Base-by-base conservation (phyloP, 805 yeast genomes). In the Metschnikowia continentalis region DNA sequence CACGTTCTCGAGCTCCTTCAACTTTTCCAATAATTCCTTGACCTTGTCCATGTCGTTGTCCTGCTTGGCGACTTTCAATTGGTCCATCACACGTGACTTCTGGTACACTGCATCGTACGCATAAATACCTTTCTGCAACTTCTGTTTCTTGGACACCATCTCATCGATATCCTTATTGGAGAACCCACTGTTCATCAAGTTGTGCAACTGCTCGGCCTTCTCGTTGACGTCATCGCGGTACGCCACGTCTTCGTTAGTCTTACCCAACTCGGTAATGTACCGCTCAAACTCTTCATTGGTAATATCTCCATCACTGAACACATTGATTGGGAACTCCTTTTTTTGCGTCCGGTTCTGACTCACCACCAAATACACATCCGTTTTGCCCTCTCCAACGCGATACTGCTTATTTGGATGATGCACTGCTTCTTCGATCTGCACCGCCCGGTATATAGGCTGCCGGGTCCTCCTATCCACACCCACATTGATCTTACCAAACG, bases 401-500 rank as follows among this genome's bases (percentile, higher is more conserved):
- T 80, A 80, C 10, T 72, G 69, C 50, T 69, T 73, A 35, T 66
- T 68, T 2, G 76, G 76, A 11, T 55, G 60, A 44, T 72, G 68
- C 23, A 78, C 79, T 7, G 87, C 80, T 49, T 80, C 85, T 57
- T 84, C 86, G 41, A 94, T 82, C 63, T 81, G 85, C 45, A 92
- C 96, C 81, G 92, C 79, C 60, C 97, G 79, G 69, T 94, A 92
- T 48, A 81, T 79, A 10, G 85, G 79, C 61, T 75, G 73, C 32
- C 85, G 81, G 11, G 83, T 79, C 42, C 82, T 77, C 50, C 77
- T 77, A 60, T 84, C 86, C 39, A 73, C 62, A 8, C 97, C 96
- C 50, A 94, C 80, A 64, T 89, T 90, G 49, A 94, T 83, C 57
- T 91, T 80, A 35, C 91, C 96, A 64, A 77, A 89, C 46, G 95